Evolutionary conservation across 345 rosid genomes (phyloP).

Genomic region (Sisymbrium irio): DNA sequence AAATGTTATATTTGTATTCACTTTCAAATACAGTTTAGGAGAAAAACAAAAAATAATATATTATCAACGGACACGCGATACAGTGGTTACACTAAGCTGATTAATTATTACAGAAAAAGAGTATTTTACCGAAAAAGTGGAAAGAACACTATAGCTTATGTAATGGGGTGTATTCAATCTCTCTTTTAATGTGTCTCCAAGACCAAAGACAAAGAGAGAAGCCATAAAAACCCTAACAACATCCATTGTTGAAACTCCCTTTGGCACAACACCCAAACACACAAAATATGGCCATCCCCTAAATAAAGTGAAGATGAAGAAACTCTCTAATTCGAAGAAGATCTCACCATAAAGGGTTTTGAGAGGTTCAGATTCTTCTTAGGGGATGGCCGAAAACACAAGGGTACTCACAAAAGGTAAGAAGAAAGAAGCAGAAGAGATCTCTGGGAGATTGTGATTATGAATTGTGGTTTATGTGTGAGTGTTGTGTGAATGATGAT

Average conservation of each 20-base stretch:
- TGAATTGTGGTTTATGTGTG: slow-evolving; percentile 18
- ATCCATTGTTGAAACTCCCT: slow-evolving; percentile 34
- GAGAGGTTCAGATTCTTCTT: slow-evolving; percentile 22
- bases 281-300: slow-evolving; percentile 31
- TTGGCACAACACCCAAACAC: slow-evolving; percentile 33
- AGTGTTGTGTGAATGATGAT: slow-evolving; percentile 28
- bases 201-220: slow-evolving; percentile 36
- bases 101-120: neutral
- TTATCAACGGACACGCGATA: slow-evolving; percentile 9
- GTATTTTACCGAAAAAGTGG: slow-evolving; percentile 15
- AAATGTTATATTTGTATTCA: neutral
- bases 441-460: neutral
- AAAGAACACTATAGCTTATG: slow-evolving; percentile 27
- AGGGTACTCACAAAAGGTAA: slow-evolving; percentile 26
- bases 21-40: neutral
- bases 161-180: slow-evolving; percentile 18
- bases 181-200: slow-evolving; percentile 29
- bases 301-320: slow-evolving; percentile 23
- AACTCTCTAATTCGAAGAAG: slow-evolving; percentile 20
- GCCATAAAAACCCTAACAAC: slow-evolving; percentile 23
- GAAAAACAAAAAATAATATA: neutral
- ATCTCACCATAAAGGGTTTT: slow-evolving; percentile 24
- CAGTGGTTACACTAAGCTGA: slow-evolving; percentile 1
- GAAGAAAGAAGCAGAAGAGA: neutral
- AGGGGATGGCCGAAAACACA: slow-evolving; percentile 32